Percentiles rank a stretch among this genome's conserved stretches.
These are phyloP conservation scores for Hylodesmum podocarpum DNA, from an alignment of 306 rosid genomes.

Conservation along the genomic window DNA sequence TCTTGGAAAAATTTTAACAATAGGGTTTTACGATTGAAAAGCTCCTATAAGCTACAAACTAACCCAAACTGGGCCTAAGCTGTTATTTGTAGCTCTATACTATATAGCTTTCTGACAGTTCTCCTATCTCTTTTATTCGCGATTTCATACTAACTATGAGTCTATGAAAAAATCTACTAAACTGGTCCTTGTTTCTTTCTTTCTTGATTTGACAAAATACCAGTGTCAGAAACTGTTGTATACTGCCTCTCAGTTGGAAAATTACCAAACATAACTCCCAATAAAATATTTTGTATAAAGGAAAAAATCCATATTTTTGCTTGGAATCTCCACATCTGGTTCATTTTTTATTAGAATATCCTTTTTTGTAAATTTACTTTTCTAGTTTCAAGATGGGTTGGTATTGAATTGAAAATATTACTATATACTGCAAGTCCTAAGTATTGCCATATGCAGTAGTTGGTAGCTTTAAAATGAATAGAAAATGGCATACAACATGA, in stretches of 20 bases:
- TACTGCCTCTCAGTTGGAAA: background rate
- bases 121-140: background rate
- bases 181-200: background rate
- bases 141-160: background rate
- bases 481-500: background rate
- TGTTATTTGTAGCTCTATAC: background rate
- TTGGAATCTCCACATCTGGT: background rate
- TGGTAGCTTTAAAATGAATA: slow-evolving; percentile 21
- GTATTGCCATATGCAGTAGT: slow-evolving; percentile 3
- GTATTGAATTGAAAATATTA: background rate
- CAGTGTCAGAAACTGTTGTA: background rate
- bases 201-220: background rate
- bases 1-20: no score
- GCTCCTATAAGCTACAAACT: background rate
- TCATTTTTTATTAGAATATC: background rate
- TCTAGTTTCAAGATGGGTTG: background rate
- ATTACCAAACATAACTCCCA: background rate
- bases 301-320: background rate
- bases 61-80: background rate
- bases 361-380: background rate
- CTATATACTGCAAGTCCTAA: background rate
- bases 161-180: slow-evolving; percentile 12
- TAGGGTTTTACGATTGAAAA: no score
- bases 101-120: background rate
- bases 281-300: background rate